A percentile compares a stretch with the other conserved stretches of the same genome.
These are phyloP conservation scores for Mycena indigotica DNA, from an alignment of 768 basidiomycete species.

Conservation along the genomic window DNA sequence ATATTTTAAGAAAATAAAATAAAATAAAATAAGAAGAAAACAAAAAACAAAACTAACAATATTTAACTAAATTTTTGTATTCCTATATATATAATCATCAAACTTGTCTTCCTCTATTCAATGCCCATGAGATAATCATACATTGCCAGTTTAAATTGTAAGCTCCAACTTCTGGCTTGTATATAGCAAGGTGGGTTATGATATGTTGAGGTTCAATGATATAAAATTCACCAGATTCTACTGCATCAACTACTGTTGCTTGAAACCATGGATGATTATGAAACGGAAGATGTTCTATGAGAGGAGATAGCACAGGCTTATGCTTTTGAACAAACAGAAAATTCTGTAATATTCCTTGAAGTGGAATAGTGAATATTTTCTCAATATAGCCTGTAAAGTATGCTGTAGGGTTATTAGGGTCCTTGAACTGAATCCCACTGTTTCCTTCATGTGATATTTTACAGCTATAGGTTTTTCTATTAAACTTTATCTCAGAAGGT, in stretches of 20 bases:
- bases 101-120: conserved; percentile 20
- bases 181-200: conserved; percentile 28
- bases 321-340: conserved; percentile 26
- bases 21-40: background rate
- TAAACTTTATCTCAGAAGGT: conserved; percentile 14
- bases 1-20: background rate
- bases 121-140: conserved; percentile 26
- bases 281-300: conserved; percentile 24
- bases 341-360: conserved; percentile 22
- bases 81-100: conserved; percentile 1
- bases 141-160: conserved; percentile 23
- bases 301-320: conserved; percentile 9
- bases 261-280: conserved; percentile 17
- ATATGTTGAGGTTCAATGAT: conserved; percentile 29
- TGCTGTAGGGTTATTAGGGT: conserved; percentile 8
- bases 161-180: conserved; percentile 20
- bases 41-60: background rate
- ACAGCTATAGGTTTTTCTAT: conserved; percentile 25
- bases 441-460: conserved; percentile 22
- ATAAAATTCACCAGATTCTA: conserved; percentile 9
- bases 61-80: background rate
- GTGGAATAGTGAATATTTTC: conserved; percentile 21
- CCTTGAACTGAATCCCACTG: conserved; percentile 27
- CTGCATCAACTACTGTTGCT: conserved; percentile 20
- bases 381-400: conserved; percentile 24